Conservation (phyloP, 78 protist genomes). For the Planoprotostelium fungivorum region DNA sequence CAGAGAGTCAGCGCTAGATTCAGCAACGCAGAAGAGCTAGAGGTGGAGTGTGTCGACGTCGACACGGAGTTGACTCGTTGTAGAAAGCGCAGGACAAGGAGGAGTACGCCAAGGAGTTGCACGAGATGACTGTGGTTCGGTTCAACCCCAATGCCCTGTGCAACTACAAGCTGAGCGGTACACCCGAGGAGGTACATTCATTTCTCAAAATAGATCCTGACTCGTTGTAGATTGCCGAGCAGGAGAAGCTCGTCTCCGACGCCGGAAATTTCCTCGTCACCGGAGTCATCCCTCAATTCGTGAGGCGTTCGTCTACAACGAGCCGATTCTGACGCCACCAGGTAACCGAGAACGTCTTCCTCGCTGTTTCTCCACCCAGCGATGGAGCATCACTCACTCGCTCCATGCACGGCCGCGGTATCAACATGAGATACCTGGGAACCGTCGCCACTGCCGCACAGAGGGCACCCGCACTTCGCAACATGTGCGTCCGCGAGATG, state of each 20-base stretch:
- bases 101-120: background rate
- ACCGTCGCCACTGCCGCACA: conserved; percentile 8
- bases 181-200: conserved; percentile 3
- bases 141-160: background rate
- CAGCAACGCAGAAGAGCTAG: background rate
- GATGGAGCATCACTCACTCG: conserved; percentile 60
- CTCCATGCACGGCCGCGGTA: conserved; percentile 57
- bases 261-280: background rate
- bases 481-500: conserved; percentile 55
- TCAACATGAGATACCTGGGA: conserved; percentile 71
- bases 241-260: background rate
- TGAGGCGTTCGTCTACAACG: too few species aligned
- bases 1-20: background rate
- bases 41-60: too few species aligned
- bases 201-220: too few species aligned
- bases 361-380: conserved; percentile 23
- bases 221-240: background rate
- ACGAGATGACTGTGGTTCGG: background rate
- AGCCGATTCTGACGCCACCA: too few species aligned
- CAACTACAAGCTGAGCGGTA: background rate
- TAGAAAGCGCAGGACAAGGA: background rate
- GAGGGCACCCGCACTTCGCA: conserved; percentile 24
- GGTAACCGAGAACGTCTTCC: background rate
- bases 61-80: too few species aligned
- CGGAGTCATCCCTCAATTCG: background rate